Percentiles rank a stretch among this genome's conserved stretches.
Conservation (phyloP, 306 rosid species). For the Rosa rugosa region DNA sequence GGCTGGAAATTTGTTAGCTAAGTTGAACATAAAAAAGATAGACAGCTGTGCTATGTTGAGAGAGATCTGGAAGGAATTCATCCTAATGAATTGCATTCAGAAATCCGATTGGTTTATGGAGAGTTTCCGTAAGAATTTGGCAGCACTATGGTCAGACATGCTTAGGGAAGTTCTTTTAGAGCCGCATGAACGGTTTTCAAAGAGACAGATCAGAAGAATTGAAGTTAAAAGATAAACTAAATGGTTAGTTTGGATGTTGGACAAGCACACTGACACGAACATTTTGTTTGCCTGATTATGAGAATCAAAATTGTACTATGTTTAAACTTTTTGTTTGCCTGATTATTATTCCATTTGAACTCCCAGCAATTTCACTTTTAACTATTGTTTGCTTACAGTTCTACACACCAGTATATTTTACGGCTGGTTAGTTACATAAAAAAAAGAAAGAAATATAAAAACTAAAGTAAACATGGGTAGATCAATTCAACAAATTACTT, state of each 20-base stretch:
- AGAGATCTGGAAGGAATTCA: slow-evolving; percentile 70
- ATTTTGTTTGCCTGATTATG: neutral
- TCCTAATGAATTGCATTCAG: slow-evolving; percentile 58
- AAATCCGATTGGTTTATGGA: slow-evolving; percentile 82
- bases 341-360: too few species aligned
- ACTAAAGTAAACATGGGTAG: too few species aligned
- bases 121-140: slow-evolving; percentile 49
- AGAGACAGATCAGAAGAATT: slow-evolving; percentile 12
- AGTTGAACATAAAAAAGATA: slow-evolving; percentile 43
- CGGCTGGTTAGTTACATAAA: too few species aligned
- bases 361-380: too few species aligned
- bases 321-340: too few species aligned
- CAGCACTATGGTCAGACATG: slow-evolving; percentile 68
- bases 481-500: too few species aligned
- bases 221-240: neutral
- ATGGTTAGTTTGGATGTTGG: neutral
- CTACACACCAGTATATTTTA: too few species aligned
- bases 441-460: too few species aligned
- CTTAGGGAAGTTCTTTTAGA: slow-evolving; percentile 50
- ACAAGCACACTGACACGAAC: neutral
- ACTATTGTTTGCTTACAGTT: too few species aligned
- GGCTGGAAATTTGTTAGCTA: slow-evolving; percentile 65
- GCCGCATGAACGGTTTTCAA: slow-evolving; percentile 37
- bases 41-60: slow-evolving; percentile 54
- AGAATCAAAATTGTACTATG: neutral